phyloP scores from a whole-genome alignment of 352 stramenopile species.

The Peronospora tabacina region DNA sequence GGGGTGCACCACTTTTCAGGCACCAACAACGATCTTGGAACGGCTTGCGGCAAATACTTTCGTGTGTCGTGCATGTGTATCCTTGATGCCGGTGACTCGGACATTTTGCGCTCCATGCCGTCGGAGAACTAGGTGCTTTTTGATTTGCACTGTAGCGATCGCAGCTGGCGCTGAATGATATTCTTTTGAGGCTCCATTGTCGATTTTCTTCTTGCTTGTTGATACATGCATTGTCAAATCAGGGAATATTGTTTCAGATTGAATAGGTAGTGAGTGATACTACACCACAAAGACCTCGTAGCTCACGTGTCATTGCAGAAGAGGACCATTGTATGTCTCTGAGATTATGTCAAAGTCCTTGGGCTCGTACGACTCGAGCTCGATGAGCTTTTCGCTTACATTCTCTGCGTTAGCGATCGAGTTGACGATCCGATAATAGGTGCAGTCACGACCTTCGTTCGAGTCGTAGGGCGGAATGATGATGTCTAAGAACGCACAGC shows the following conservation, averaged over 20 bases:
- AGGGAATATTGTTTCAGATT: too few species aligned
- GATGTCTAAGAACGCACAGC: conserved; percentile 82
- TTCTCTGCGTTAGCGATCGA: conserved; percentile 10
- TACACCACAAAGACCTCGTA: conserved; percentile 2
- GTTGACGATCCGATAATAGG: conserved; percentile 55
- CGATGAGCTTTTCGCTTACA: conserved; percentile 18
- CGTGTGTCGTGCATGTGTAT: conserved; percentile 94
- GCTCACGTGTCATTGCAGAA: conserved; percentile 26
- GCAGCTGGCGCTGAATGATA: conserved; percentile 12
- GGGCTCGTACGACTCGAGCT: conserved; percentile 46
- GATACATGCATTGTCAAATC: not conserved
- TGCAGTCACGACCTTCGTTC: conserved; percentile 56
- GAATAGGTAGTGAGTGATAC: not conserved
- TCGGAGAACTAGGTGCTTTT: conserved; percentile 37
- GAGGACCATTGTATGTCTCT: conserved; percentile 43
- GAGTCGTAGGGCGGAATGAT: conserved; percentile 77
- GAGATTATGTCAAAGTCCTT: conserved; percentile 47
- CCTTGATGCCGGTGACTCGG: conserved; percentile 96
- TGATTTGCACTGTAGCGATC: conserved; percentile 1
- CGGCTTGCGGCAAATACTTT: conserved; percentile 99
- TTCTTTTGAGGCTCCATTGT: conserved; percentile 21
- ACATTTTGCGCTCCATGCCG: conserved; percentile 91
- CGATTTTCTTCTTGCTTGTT: not conserved
- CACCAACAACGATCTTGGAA: conserved; percentile 98
- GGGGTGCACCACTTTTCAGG: conserved; percentile 97